Evolutionary conservation across 495 filamentous ascomycete species (phyloP).

Genomic region (Letharia columbiana): DNA sequence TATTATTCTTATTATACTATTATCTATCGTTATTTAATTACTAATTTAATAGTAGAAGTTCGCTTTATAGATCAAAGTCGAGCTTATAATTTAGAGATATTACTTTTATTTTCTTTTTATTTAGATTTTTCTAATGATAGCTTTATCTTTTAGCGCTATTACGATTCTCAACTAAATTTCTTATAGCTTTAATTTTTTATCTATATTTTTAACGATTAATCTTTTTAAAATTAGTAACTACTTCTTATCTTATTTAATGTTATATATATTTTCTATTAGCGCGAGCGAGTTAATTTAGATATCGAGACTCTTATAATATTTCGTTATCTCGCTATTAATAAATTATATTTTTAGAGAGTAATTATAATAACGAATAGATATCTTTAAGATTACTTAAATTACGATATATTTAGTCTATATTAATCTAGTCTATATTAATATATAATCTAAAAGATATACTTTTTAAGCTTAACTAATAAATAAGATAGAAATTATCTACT

Average conservation of each 20-base stretch:
- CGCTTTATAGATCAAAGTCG: background rate
- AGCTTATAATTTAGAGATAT: slow-evolving; percentile 50
- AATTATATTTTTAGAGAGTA: slow-evolving; percentile 65
- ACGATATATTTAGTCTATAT: slow-evolving; percentile 72
- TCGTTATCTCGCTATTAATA: slow-evolving; percentile 47
- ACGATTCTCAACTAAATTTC: slow-evolving; percentile 29
- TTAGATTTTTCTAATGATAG: slow-evolving; percentile 69
- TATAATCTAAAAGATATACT: background rate
- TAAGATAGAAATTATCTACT: slow-evolving; percentile 54
- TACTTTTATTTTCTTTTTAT: slow-evolving; percentile 75
- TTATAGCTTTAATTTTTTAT: slow-evolving; percentile 20
- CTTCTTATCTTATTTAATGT: slow-evolving; percentile 74
- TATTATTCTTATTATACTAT: background rate
- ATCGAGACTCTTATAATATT: slow-evolving; percentile 52
- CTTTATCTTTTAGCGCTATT: slow-evolving; percentile 45
- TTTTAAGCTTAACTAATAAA: background rate
- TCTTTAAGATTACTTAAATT: slow-evolving; percentile 59
- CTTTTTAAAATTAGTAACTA: slow-evolving; percentile 71
- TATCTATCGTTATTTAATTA: background rate
- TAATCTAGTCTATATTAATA: slow-evolving; percentile 66
- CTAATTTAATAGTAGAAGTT: slow-evolving; percentile 5
- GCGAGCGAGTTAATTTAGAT: slow-evolving; percentile 61
- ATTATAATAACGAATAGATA: slow-evolving; percentile 52
- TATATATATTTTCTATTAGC: slow-evolving; percentile 62
- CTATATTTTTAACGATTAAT: slow-evolving; percentile 52